Percentiles rank a stretch among this genome's conserved stretches.
These are phyloP conservation scores for Phytophthora palmivora DNA, from an alignment of 352 stramenopile species.

Conservation along the genomic window DNA sequence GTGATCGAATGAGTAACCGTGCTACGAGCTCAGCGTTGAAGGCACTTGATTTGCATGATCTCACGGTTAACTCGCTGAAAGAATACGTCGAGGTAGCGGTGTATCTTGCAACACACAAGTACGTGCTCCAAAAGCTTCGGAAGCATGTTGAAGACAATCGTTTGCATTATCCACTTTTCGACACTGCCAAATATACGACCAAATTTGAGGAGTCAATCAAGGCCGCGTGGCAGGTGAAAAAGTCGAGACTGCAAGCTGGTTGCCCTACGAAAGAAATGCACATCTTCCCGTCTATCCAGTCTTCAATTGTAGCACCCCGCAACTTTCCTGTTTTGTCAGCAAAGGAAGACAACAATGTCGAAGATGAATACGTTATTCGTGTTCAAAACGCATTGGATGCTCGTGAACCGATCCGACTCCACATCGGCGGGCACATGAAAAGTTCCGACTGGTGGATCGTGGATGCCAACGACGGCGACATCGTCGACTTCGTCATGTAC, in stretches of 20 bases:
- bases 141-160: constrained; percentile 51
- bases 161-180: constrained; percentile 63
- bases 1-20: constrained; percentile 74
- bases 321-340: constrained; percentile 49
- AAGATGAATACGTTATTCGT: constrained; percentile 48
- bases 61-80: constrained; percentile 75
- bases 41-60: constrained; percentile 53
- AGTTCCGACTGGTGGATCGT: constrained; percentile 73
- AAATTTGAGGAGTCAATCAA: constrained; percentile 60
- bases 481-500: constrained; percentile 67
- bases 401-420: constrained; percentile 53
- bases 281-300: constrained; percentile 45
- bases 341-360: constrained; percentile 36
- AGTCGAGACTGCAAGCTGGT: constrained; percentile 18
- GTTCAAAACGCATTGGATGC: constrained; percentile 40
- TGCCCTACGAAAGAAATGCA: constrained; percentile 37
- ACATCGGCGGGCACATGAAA: constrained; percentile 63
- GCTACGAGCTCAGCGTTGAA: constrained; percentile 64
- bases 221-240: constrained; percentile 54
- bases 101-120: constrained; percentile 42
- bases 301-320: constrained; percentile 27
- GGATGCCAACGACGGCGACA: constrained; percentile 52
- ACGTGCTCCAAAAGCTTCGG: constrained; percentile 47
- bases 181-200: constrained; percentile 59
- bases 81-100: constrained; percentile 86